A percentile compares a stretch with the other conserved stretches of the same genome.
phyloP scores from a whole-genome alignment of 768 basidiomycete species.

The Calocera cornea region DNA sequence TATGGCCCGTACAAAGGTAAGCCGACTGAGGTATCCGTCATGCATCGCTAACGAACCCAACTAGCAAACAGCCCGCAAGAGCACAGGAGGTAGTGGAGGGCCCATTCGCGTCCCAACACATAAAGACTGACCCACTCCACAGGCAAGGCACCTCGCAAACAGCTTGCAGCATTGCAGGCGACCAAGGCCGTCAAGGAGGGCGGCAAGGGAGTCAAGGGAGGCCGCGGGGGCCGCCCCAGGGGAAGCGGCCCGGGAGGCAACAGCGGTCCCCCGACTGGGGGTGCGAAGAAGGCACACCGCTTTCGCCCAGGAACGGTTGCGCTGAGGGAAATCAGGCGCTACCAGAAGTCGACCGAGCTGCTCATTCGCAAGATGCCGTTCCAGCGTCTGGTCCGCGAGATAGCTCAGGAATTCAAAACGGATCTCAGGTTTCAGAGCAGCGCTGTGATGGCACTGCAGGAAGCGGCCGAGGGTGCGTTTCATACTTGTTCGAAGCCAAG shows the following conservation, averaged over 20 bases:
- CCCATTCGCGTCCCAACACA: no score
- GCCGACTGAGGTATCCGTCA: neutral
- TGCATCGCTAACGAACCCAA: neutral
- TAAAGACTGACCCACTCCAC: no score
- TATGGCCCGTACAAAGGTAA: neutral
- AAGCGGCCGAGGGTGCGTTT: constrained; percentile 28
- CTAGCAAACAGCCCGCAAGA: neutral
- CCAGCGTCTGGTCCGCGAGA: constrained; percentile 16
- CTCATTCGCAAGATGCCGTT: constrained; percentile 41
- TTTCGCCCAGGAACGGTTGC: constrained; percentile 86
- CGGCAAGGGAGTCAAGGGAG: neutral
- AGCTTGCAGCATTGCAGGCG: neutral
- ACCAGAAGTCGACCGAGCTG: constrained; percentile 51
- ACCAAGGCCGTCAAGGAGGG: neutral
- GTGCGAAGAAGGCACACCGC: constrained; percentile 35
- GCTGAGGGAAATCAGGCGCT: constrained; percentile 74
- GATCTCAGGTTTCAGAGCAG: constrained; percentile 23
- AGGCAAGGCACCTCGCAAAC: neutral
- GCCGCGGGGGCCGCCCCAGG: no score
- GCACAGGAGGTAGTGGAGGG: neutral
- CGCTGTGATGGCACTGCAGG: constrained; percentile 27
- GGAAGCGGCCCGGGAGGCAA: no score
- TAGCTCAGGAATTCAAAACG: constrained; percentile 14
- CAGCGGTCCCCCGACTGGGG: no score
- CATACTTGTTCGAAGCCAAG: constrained; percentile 22